Evolutionary conservation across 495 filamentous ascomycete genomes (phyloP), one percentile per base, ranked within the genome.

Genomic region (Lepidopterella palustris): DNA sequence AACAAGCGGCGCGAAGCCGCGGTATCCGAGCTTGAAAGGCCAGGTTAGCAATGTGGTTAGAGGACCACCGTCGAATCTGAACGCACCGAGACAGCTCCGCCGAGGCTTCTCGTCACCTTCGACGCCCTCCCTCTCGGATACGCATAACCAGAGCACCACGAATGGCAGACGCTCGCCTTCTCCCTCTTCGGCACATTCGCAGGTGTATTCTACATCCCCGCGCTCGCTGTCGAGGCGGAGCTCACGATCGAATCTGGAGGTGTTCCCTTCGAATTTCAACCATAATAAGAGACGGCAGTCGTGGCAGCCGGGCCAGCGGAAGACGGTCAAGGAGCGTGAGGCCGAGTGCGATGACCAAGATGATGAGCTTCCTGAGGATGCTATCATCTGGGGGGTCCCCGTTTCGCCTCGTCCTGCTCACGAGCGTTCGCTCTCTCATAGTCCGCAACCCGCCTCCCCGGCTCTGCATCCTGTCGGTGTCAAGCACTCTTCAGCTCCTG

Each of bases 331-430:
- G 58, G 87, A 96, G 55, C 68, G 92, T 31, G 95, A 97, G 69
- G 82, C 84, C 40, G 92, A 97, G 70, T 96, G 87, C 61, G 81
- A 92, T 70, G 89, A 95, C 58, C 85, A 84, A 10, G 93, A 96
- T 59, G 91, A 97, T 54, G 82, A 64, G 31, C 29, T 98, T 23
- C 93, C 93, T 4, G 90, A 95, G 55, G 93, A 95, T 65, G 86
- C 90, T 15, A 84, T 92, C 65, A 77, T 98, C 21, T 90, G 90
- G 78, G 97, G 97, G 66, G 88, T 98, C 6, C 93, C 93, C 0
- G 83, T 98, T n/a, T 96, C 91, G 8, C 93, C 93, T 9, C 82
- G 90, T 18, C 89, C 88, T 3, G 77, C 79, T 0, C 76, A 78
- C 48, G 87, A 90, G 63, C 80, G 89, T 47, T 71, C 78, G 71